Evolutionary conservation across 345 rosid species (phyloP).

Genomic region (Anastatica hierochuntica): DNA sequence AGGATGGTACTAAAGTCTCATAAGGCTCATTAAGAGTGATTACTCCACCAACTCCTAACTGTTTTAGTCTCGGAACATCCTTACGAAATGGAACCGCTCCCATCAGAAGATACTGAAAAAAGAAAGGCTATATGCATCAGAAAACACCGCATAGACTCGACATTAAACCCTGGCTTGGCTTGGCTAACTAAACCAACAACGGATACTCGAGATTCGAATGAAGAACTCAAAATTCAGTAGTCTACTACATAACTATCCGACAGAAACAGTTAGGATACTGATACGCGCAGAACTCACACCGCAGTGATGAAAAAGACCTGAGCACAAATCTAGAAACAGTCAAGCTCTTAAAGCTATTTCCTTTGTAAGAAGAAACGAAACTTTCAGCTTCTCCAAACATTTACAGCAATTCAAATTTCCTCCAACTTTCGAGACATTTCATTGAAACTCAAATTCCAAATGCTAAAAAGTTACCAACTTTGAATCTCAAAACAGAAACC

Average conservation of each 20-base stretch:
- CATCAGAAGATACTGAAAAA: constrained; percentile 49
- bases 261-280: not conserved
- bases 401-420: no score
- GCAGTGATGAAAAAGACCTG: no score
- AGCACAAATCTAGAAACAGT: no score
- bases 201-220: not conserved
- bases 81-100: constrained; percentile 90
- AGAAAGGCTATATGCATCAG: not conserved
- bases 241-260: not conserved
- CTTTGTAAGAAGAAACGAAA: no score
- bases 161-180: no score
- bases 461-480: not conserved
- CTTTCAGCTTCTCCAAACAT: no score
- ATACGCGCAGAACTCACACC: no score
- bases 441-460: no score
- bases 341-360: no score
- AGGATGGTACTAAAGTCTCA: constrained; percentile 71
- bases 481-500: not conserved
- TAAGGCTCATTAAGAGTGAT: constrained; percentile 75
- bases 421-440: not conserved
- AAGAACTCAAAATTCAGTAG: not conserved
- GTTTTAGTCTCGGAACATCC: constrained; percentile 65
- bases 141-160: not conserved
- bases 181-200: no score
- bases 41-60: constrained; percentile 70